Evolutionary conservation across 129 eudicot species (phyloP).

Genomic region (Escallonia herrerae): DNA sequence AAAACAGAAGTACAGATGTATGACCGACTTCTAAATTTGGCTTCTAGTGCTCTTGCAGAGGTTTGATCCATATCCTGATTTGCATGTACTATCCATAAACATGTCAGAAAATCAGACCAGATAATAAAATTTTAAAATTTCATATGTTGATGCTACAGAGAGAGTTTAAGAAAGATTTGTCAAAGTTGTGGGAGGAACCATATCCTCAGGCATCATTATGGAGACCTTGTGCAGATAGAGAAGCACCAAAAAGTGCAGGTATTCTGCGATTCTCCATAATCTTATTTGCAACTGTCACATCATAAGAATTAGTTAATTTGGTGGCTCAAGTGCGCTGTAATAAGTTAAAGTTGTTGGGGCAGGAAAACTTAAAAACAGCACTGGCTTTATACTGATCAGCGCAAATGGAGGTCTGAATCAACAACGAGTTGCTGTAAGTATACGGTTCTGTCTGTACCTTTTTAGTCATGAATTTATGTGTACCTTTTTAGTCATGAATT

Average conservation of each 20-base stretch:
- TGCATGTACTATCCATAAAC: background rate
- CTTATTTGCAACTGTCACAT: background rate
- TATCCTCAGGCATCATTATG: slow-evolving; percentile 50
- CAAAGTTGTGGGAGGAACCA: slow-evolving; percentile 69
- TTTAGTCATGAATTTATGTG: no score
- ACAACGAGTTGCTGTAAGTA: slow-evolving; percentile 97
- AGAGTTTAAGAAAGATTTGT: slow-evolving; percentile 38
- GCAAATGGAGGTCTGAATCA: slow-evolving; percentile 99
- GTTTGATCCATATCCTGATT: slow-evolving; percentile 26
- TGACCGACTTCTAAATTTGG: slow-evolving; percentile 59
- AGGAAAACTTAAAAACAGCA: slow-evolving; percentile 48
- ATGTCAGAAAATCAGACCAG: background rate
- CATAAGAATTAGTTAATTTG: background rate
- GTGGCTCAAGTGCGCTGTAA: slow-evolving; percentile 18
- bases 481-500: background rate
- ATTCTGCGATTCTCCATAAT: background rate
- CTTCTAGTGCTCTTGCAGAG: slow-evolving; percentile 77
- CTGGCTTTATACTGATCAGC: slow-evolving; percentile 72
- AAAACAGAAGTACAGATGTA: slow-evolving; percentile 57
- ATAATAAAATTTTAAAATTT: background rate
- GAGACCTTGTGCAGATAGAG: slow-evolving; percentile 83
- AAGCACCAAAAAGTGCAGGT: slow-evolving; percentile 34
- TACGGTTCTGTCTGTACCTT: background rate
- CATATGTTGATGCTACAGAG: slow-evolving; percentile 23
- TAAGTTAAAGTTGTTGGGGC: slow-evolving; percentile 43